Evolutionary conservation across 75 land plant species (phyloP).

Genomic region (Pinus tabuliformis): DNA sequence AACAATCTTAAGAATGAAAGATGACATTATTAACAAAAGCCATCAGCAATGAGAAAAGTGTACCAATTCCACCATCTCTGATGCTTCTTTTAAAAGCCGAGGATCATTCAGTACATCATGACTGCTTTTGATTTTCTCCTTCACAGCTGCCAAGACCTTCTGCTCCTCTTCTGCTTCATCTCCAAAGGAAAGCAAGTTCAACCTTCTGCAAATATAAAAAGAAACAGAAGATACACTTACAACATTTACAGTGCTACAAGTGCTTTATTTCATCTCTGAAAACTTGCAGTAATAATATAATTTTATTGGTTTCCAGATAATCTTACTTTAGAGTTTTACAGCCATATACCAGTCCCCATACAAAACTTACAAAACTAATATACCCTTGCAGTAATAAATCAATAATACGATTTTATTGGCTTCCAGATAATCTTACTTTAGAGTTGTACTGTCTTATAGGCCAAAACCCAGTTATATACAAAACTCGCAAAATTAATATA

Average conservation of each 20-base stretch:
- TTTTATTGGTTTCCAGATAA: neutral
- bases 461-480: neutral
- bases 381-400: neutral
- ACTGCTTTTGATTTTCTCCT: conserved; percentile 88
- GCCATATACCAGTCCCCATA: too few relatives aligned
- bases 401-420: neutral
- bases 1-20: neutral
- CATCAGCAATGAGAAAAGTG: neutral
- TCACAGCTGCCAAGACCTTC: conserved; percentile 49
- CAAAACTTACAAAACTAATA: too few relatives aligned
- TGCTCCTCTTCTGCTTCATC: conserved; percentile 99
- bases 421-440: neutral
- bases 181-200: conserved; percentile 94
- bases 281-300: neutral
- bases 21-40: neutral
- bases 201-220: conserved; percentile 41
- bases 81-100: conserved; percentile 75
- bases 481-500: neutral
- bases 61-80: conserved; percentile 47
- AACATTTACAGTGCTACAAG: neutral
- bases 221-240: neutral
- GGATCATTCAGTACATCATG: conserved; percentile 99
- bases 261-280: neutral
- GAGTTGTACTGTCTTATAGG: neutral
- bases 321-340: neutral